Evolutionary conservation across 768 basidiomycete genomes (phyloP), one percentile per base, ranked within the genome.

Genomic region (Collybiopsis confluens): DNA sequence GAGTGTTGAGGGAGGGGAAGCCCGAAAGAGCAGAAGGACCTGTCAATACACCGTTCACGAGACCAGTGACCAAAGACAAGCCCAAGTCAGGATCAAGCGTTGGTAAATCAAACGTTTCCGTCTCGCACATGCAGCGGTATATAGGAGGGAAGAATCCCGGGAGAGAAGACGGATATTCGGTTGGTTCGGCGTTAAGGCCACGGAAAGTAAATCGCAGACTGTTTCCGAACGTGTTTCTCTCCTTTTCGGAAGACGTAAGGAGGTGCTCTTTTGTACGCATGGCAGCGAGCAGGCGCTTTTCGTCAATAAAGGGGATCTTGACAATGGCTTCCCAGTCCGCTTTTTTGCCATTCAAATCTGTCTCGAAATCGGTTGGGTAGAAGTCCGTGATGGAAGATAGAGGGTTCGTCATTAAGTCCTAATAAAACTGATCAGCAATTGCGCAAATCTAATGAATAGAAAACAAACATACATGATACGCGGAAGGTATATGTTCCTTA

Each of bases 271-370:
- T 66, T 91, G 92, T 69, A 28, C 75, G 71, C 96, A 99, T 98
- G 2, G 95, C 90, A 28, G 73, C 73, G 28, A 97, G 71, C 20
- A 99, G 66, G 48, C 92, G 77, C 10, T 70, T 60, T 66, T 95
- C 84, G 43, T 97, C 86, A 56, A 99, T 98, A 69, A 99, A 99
- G 0, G 97, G 97, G 59, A 99, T 98, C 73, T 98, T 98, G 51
- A 99, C 93, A 47, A 98, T 83, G 0, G 97, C 96, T 68, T 99
- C 97, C 97, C 97, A 99, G 23, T 98, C 96, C 60, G 89, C 86
- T 67, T 94, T 98, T 80, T 99, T 99, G 28, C 97, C 97, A 60
- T 99, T 98, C 64, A 97, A 70, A 71, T 99, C 97, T 59, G 81
- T 84, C 59, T 92, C 93, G 59, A 98, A 98, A 49, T 93, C 86